Conservation (phyloP, 352 stramenopile genomes). For the Pythium angustatum region DNA sequence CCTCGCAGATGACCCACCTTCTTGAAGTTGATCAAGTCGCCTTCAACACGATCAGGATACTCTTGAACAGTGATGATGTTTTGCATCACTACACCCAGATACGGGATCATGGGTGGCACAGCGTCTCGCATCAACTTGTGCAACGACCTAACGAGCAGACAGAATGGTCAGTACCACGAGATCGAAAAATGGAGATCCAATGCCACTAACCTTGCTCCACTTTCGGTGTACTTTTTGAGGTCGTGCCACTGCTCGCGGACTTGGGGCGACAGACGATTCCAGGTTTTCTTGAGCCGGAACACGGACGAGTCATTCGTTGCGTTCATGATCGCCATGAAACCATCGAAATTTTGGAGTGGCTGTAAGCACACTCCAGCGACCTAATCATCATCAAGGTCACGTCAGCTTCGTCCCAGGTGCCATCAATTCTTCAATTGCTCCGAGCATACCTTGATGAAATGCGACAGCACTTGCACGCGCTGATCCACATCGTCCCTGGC, state of each 20-base stretch:
- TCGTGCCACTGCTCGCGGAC: conserved; percentile 82
- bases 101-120: conserved; percentile 71
- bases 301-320: conserved; percentile 86
- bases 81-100: conserved; percentile 85
- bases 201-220: conserved; percentile 53
- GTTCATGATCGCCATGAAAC: conserved; percentile 91
- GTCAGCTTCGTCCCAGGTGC: not conserved
- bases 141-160: conserved; percentile 35
- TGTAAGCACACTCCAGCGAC: conserved; percentile 73
- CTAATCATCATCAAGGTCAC: conserved; percentile 13
- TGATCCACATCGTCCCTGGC: conserved; percentile 75
- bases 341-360: conserved; percentile 84
- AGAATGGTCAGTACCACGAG: not conserved
- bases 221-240: conserved; percentile 81
- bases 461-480: conserved; percentile 73
- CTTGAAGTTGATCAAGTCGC: conserved; percentile 86
- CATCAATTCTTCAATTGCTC: no score
- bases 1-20: conserved; percentile 67
- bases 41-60: conserved; percentile 75
- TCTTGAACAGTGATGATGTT: conserved; percentile 85
- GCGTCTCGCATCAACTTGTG: conserved; percentile 83
- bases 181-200: not conserved
- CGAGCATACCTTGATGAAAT: conserved; percentile 74
- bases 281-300: conserved; percentile 88
- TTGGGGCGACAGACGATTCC: conserved; percentile 65